These are phyloP conservation scores for Helotiales sp. DNA, from an alignment of 2,329 filamentous ascomycete genomes.

Conservation along the genomic window DNA sequence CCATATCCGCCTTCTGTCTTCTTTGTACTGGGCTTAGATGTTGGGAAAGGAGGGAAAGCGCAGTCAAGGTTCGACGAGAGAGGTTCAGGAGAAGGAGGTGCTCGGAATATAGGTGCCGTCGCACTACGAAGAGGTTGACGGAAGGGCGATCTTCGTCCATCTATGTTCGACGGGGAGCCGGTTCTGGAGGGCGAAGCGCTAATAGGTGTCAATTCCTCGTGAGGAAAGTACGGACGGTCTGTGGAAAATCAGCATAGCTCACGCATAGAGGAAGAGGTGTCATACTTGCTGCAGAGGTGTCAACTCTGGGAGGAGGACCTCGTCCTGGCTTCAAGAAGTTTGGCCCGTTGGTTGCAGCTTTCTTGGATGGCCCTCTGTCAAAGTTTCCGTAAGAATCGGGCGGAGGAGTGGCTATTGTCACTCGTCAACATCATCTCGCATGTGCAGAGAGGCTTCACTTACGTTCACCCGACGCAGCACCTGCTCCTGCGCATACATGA, in stretches of 20 bases:
- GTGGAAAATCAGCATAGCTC: conserved; percentile 12
- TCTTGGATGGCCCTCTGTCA: conserved; percentile 25
- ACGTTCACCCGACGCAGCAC: conserved; percentile 47
- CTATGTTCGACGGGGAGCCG: conserved; percentile 62
- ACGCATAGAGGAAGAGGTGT: not conserved
- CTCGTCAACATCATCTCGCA: conserved; percentile 8
- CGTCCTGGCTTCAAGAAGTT: conserved; percentile 40
- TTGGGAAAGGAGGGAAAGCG: conserved; percentile 54
- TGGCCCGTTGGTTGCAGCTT: conserved; percentile 26
- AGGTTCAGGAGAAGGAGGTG: conserved; percentile 45
- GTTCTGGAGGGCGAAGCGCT: conserved; percentile 61
- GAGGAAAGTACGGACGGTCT: conserved; percentile 56
- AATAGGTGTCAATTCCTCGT: conserved; percentile 62
- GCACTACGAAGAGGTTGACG: conserved; percentile 37
- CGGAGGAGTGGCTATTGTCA: conserved; percentile 31
- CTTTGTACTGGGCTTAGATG: conserved; percentile 36
- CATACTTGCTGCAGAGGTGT: conserved; percentile 55
- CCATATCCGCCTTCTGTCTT: conserved; percentile 18
- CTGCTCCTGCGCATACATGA: conserved; percentile 64
- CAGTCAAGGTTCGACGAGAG: conserved; percentile 46
- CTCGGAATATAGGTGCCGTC: conserved; percentile 38
- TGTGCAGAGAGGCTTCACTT: conserved; percentile 13
- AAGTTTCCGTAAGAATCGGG: conserved; percentile 29
- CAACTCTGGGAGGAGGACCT: conserved; percentile 46
- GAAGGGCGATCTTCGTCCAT: conserved; percentile 44